phyloP scores from a whole-genome alignment of 345 rosid genomes.

The Garcia nutans region DNA sequence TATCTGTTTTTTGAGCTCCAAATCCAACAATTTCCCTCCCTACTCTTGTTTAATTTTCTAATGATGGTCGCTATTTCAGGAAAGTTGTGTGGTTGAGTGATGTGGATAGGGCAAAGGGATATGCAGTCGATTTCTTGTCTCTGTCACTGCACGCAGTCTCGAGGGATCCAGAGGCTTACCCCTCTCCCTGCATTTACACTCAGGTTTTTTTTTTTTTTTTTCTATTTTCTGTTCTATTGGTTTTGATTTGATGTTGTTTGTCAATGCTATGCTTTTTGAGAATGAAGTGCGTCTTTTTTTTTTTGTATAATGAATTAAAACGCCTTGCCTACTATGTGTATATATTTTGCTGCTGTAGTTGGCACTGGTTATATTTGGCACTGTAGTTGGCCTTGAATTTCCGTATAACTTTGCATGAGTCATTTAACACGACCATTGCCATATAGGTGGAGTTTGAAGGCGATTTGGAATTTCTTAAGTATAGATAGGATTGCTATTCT shows the following conservation, averaged over 20 bases:
- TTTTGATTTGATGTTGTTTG: background rate
- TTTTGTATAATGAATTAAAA: too few relatives aligned
- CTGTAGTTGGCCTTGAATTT: constrained; percentile 1
- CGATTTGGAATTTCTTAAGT: background rate
- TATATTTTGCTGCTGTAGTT: background rate
- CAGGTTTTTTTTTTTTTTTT: constrained; percentile 46
- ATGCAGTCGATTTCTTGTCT: constrained; percentile 80
- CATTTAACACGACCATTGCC: background rate
- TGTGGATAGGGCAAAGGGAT: constrained; percentile 64
- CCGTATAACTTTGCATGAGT: background rate
- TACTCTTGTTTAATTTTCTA: background rate
- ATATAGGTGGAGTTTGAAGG: background rate
- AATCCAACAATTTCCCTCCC: background rate
- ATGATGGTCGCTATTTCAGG: constrained; percentile 40
- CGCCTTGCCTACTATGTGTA: too few relatives aligned
- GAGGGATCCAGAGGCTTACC: constrained; percentile 79
- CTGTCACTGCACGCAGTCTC: constrained; percentile 89
- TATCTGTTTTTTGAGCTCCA: background rate
- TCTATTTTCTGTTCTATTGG: background rate
- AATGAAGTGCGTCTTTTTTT: too few relatives aligned
- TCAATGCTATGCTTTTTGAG: background rate
- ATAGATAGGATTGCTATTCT: background rate
- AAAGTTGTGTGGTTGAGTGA: constrained; percentile 86
- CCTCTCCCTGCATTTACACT: constrained; percentile 82
- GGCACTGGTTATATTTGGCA: background rate